Conservation (phyloP, 2,329 filamentous ascomycete genomes). For the Cucurbitaria berberidis region DNA sequence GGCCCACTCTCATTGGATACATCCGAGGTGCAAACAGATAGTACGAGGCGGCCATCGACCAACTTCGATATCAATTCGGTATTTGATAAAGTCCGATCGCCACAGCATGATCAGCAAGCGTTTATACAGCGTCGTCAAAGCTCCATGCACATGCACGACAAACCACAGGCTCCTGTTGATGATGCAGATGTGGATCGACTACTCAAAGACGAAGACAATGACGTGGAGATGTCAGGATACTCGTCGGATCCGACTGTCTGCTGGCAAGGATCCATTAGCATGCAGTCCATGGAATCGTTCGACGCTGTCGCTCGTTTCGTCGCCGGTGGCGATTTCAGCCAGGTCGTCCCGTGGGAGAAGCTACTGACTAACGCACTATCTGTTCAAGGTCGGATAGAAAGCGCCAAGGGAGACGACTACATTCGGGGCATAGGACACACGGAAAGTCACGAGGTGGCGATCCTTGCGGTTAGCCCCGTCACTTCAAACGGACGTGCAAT, state of each 20-base stretch:
- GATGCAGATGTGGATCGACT: constrained; percentile 92
- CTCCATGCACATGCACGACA: constrained; percentile 51
- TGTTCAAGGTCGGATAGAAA: constrained; percentile 80
- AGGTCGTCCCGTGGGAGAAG: constrained; percentile 72
- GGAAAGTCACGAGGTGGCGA: constrained; percentile 80
- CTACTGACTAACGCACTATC: constrained; percentile 73
- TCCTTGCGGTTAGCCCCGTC: constrained; percentile 72
- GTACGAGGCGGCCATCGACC: constrained; percentile 59
- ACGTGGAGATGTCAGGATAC: constrained; percentile 77
- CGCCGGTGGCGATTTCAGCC: constrained; percentile 79
- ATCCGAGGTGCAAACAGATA: constrained; percentile 32
- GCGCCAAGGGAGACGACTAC: constrained; percentile 86
- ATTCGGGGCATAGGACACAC: constrained; percentile 86
- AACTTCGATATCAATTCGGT: constrained; percentile 87
- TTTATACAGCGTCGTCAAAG: constrained; percentile 59
- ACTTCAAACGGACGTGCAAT: constrained; percentile 63
- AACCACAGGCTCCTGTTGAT: constrained; percentile 64
- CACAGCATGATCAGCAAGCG: constrained; percentile 59
- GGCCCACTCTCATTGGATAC: constrained; percentile 46
- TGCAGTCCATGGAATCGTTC: constrained; percentile 80
- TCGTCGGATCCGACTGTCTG: constrained; percentile 73
- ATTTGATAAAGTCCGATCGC: constrained; percentile 82
- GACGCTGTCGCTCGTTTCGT: constrained; percentile 79
- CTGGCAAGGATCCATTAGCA: constrained; percentile 55
- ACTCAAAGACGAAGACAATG: constrained; percentile 79